Conservation (phyloP, 805 yeast genomes). For the Teunomyces aglyptinius region DNA sequence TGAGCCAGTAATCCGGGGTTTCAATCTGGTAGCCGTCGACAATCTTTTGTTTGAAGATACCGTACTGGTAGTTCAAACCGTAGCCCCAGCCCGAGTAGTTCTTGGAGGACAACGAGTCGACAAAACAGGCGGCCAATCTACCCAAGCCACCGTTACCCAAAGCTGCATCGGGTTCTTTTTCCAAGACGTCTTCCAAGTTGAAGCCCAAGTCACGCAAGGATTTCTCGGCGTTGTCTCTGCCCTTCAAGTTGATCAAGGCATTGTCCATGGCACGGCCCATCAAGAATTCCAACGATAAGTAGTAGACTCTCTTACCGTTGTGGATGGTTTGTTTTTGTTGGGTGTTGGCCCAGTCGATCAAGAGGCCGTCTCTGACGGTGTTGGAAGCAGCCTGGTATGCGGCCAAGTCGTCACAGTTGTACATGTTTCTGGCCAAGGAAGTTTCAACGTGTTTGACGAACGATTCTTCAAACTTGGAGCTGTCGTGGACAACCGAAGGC, state of each 20-base stretch:
- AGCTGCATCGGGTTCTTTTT: constrained; percentile 91
- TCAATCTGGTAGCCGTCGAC: constrained; percentile 93
- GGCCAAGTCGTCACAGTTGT: constrained; percentile 88
- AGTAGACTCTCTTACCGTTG: constrained; percentile 84
- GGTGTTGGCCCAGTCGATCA: constrained; percentile 88
- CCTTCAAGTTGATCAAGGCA: constrained; percentile 78
- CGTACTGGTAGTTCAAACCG: constrained; percentile 90
- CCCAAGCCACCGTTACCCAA: constrained; percentile 96
- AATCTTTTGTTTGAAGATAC: constrained; percentile 87
- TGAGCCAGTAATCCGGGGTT: constrained; percentile 92
- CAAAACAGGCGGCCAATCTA: constrained; percentile 89
- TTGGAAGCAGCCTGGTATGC: constrained; percentile 88
- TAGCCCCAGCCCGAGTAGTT: constrained; percentile 96
- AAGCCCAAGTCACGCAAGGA: constrained; percentile 71
- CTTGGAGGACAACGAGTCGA: constrained; percentile 82
- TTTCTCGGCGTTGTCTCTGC: constrained; percentile 53
- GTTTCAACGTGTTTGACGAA: constrained; percentile 89
- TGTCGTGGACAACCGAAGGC: constrained; percentile 24
- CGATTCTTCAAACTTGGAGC: constrained; percentile 59
- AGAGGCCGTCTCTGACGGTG: constrained; percentile 73
- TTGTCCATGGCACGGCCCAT: constrained; percentile 97
- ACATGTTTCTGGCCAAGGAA: constrained; percentile 83
- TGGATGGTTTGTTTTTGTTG: constrained; percentile 84
- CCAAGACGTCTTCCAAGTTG: constrained; percentile 79
- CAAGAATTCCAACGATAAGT: constrained; percentile 80